phyloP scores from a whole-genome alignment of 2,329 filamentous ascomycete species.

The Penicillium sumatraense region DNA sequence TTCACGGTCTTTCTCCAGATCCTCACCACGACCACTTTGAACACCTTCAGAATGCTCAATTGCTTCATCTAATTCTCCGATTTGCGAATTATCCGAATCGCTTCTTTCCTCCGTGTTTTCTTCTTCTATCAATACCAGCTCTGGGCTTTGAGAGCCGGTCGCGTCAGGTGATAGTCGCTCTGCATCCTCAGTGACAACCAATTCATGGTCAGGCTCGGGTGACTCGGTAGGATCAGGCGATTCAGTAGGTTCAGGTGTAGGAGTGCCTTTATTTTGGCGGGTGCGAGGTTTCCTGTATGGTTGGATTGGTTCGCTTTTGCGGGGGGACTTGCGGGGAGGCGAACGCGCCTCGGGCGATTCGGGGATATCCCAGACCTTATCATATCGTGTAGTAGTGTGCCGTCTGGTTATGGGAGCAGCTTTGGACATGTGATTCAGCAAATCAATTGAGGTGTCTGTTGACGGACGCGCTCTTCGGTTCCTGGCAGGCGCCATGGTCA shows the following conservation, averaged over 20 bases:
- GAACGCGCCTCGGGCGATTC: constrained; percentile 10
- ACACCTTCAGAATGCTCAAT: neutral
- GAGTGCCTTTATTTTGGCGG: neutral
- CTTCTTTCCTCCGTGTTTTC: neutral
- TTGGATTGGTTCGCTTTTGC: neutral
- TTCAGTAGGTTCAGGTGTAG: neutral
- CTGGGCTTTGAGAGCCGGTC: neutral
- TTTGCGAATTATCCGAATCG: neutral
- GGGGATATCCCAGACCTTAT: constrained; percentile 14
- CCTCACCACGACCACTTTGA: neutral
- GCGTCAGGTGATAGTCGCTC: neutral
- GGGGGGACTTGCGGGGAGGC: neutral
- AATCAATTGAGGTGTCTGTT: constrained; percentile 4
- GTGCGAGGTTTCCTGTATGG: neutral
- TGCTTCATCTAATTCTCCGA: neutral
- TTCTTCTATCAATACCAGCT: neutral
- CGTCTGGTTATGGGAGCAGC: neutral
- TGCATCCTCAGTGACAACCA: neutral
- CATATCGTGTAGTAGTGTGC: constrained; percentile 6
- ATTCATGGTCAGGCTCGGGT: neutral
- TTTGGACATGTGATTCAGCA: constrained; percentile 14
- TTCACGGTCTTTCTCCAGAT: neutral
- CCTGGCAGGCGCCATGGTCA: constrained; percentile 6
- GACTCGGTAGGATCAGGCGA: neutral
- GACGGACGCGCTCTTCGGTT: constrained; percentile 9